Evolutionary conservation across 2,329 filamentous ascomycete genomes (phyloP), one percentile per base, ranked within the genome.

Genomic region (Phaeomoniella chlamydospora): DNA sequence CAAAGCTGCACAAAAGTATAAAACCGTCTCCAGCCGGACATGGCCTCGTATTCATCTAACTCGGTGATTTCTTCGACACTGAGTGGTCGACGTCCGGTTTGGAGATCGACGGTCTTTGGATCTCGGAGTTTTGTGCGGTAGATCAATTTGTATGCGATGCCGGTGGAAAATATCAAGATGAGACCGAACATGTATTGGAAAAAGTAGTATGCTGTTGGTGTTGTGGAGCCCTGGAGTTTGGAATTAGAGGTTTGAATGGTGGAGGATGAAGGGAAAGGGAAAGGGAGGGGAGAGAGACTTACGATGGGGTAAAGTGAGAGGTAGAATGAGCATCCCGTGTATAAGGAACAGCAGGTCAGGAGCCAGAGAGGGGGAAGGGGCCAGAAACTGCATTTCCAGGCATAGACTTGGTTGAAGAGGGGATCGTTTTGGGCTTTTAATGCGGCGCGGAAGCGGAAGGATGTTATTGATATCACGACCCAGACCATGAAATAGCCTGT

Each of bases 401-500:
- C 46, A 33, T 54, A 54, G 3, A 44, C 16, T 14, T 46, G 40
- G 1, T 37, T 29, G 38, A 56, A 53, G 2, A 56, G 39, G 2
- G 41, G 36, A 35, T 51, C 48, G 18, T 46, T 43, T 32, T 53
- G 49, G 4, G 46, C 46, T 14, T 43, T 40, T 15, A 53, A 39
- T 4, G 49, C 51, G 5, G 43, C 39, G 12, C 44, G 54, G 41
- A 58, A 58, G 4, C 51, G 46, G 29, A 44, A 52, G 3, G 45
- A 49, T 4, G 49, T 55, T 37, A 54, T 45, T 9, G 46, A 36
- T 29, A 58, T 50, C 15, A 58, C 49, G 17, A 55, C 43, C 52
- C 54, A 58, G 35, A 49, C 49, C 39, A 44, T 47, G 40, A 57
- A 57, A 41, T 47, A 55, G 3, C 46, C 47, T 2, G 54, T 44